A percentile compares a stretch with the other conserved stretches of the same genome.
These are phyloP conservation scores for Aspergillus vadensis DNA, from an alignment of 2,329 filamentous ascomycete genomes.

Conservation along the genomic window DNA sequence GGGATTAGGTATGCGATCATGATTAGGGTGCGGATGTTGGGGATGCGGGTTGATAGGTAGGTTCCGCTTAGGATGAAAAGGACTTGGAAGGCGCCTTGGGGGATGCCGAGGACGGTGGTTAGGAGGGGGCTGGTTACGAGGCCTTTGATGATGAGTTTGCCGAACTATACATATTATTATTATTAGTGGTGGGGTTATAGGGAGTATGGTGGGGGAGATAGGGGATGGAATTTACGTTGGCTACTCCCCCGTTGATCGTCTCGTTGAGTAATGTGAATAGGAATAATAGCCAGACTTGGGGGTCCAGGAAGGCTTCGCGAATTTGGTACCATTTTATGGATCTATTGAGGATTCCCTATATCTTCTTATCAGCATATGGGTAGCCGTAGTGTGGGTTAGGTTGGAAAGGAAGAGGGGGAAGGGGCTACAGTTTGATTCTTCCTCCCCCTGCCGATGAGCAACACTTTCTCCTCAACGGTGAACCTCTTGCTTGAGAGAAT, in stretches of 20 bases:
- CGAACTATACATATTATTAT: conserved; percentile 38
- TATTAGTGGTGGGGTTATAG: background rate
- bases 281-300: conserved; percentile 50
- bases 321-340: conserved; percentile 54
- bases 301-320: conserved; percentile 49
- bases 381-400: too few species aligned
- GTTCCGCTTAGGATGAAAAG: conserved; percentile 55
- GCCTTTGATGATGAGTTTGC: conserved; percentile 54
- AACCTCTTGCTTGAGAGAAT: conserved; percentile 48
- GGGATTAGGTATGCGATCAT: conserved; percentile 57
- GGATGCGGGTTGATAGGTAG: conserved; percentile 54
- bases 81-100: conserved; percentile 56
- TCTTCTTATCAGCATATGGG: too few species aligned
- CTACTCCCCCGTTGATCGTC: conserved; percentile 54
- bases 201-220: too few species aligned
- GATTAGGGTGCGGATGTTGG: conserved; percentile 54
- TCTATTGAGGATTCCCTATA: conserved; percentile 49
- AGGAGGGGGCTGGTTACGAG: conserved; percentile 50
- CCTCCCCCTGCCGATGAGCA: conserved; percentile 43
- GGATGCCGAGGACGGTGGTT: conserved; percentile 58
- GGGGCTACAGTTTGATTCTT: conserved; percentile 13
- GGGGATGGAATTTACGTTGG: conserved; percentile 39
- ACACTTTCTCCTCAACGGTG: conserved; percentile 47
- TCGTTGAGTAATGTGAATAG: conserved; percentile 56
- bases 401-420: too few species aligned